A percentile compares a stretch with the other conserved stretches of the same genome.
Conservation (phyloP, 345 rosid species). For the Capsella bursapastoris region DNA sequence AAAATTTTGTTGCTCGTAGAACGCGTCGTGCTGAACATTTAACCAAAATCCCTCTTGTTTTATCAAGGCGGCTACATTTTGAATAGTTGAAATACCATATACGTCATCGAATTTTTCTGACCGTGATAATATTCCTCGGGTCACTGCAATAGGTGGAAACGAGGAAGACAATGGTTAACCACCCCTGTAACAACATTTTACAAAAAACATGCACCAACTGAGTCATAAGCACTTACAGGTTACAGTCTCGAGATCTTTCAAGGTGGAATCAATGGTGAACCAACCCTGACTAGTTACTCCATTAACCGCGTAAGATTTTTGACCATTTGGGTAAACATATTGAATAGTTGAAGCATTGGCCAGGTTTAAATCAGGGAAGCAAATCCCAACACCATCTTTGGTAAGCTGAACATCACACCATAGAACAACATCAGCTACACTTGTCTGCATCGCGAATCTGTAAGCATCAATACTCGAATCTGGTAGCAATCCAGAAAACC, state of each 20-base stretch:
- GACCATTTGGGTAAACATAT: too few species aligned
- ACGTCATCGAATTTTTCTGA: neutral
- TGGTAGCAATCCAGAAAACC: slow-evolving; percentile 79
- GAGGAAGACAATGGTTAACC: neutral
- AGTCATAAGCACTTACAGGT: slow-evolving; percentile 44
- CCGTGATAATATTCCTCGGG: neutral
- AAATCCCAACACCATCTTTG: slow-evolving; percentile 70
- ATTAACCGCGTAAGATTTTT: slow-evolving; percentile 45
- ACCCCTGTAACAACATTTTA: neutral
- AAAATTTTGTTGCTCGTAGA: slow-evolving; percentile 62
- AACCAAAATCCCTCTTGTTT: slow-evolving; percentile 60
- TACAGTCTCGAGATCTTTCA: slow-evolving; percentile 41
- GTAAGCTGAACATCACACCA: slow-evolving; percentile 93
- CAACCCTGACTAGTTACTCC: slow-evolving; percentile 55
- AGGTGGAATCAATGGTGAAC: slow-evolving; percentile 65
- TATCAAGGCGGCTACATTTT: slow-evolving; percentile 37
- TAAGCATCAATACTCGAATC: slow-evolving; percentile 62
- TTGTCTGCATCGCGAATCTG: slow-evolving; percentile 29
- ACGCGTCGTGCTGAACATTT: slow-evolving; percentile 65
- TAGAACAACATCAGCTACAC: slow-evolving; percentile 43
- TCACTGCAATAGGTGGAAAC: neutral
- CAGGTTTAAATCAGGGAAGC: slow-evolving; percentile 60
- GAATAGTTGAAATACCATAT: slow-evolving; percentile 45
- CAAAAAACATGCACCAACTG: neutral
- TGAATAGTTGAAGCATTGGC: slow-evolving; percentile 39